Conservation (phyloP, 31 red algal genomes). For the Asparagopsis taxiformis region DNA sequence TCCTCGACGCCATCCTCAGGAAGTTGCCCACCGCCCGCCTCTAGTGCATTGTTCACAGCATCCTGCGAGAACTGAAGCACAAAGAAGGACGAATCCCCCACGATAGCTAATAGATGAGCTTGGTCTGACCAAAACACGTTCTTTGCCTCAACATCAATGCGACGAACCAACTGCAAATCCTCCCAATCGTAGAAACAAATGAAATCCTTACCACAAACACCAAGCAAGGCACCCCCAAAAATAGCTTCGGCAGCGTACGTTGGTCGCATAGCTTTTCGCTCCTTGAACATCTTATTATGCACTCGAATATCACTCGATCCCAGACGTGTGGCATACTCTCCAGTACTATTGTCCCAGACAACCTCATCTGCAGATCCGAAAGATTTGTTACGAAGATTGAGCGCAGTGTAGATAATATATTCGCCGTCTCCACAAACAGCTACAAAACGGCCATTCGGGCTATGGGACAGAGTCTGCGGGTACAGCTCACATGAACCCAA, state of each 20-base stretch:
- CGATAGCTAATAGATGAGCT: constrained; percentile 79
- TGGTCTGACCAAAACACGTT: constrained; percentile 91
- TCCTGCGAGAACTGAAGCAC: constrained; percentile 82
- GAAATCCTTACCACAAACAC: constrained; percentile 87
- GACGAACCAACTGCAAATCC: constrained; percentile 84
- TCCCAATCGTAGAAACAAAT: constrained; percentile 99
- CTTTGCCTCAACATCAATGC: constrained; percentile 90
- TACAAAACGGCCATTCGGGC: constrained; percentile 98
- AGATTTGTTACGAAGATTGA: constrained; percentile 94
- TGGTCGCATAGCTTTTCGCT: constrained; percentile 86
- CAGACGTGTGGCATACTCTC: constrained; percentile 86
- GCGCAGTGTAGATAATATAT: constrained; percentile 97
- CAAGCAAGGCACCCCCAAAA: constrained; percentile 88
- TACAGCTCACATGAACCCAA: constrained; percentile 91
- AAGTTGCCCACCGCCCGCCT: constrained; percentile 57
- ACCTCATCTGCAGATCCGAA: constrained; percentile 97
- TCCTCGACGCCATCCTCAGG: constrained; percentile 94
- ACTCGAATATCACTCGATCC: constrained; percentile 89
- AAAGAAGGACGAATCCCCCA: constrained; percentile 80
- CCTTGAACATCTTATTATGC: constrained; percentile 87
- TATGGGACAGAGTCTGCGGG: constrained; percentile 86
- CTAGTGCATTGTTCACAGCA: constrained; percentile 78
- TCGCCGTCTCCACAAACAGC: constrained; percentile 99
- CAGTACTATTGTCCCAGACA: constrained; percentile 95
- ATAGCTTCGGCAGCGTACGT: constrained; percentile 85